These are phyloP conservation scores for Hyphodiscus hymeniophilus DNA, from an alignment of 495 filamentous ascomycete genomes.

Conservation along the genomic window DNA sequence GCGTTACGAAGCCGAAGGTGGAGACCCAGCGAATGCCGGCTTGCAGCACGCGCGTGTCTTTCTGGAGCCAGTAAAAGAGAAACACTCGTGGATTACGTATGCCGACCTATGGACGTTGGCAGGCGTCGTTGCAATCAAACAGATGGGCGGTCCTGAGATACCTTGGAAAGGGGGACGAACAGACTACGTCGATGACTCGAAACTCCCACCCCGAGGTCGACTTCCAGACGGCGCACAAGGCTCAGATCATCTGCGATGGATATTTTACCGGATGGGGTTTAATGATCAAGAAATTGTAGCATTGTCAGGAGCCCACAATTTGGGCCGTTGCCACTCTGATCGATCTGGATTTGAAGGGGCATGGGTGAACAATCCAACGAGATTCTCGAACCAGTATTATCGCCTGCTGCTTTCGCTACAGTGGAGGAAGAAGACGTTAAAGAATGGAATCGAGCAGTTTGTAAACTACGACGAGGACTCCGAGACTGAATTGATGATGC, in stretches of 20 bases:
- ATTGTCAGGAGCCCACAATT: constrained; percentile 50
- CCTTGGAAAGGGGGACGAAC: constrained; percentile 48
- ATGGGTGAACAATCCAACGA: constrained; percentile 57
- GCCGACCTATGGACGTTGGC: constrained; percentile 56
- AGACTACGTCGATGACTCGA: constrained; percentile 48
- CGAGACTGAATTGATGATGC: constrained; percentile 48
- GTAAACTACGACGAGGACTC: constrained; percentile 50
- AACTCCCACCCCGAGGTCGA: constrained; percentile 47
- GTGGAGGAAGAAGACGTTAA: constrained; percentile 45
- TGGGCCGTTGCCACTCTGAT: constrained; percentile 53
- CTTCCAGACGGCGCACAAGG: constrained; percentile 52
- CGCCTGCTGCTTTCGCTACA: constrained; percentile 43
- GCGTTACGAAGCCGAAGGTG: constrained; percentile 55
- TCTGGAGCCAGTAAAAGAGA: constrained; percentile 49
- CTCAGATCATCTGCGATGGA: constrained; percentile 46
- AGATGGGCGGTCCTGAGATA: constrained; percentile 49
- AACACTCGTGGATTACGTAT: constrained; percentile 56
- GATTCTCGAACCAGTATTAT: constrained; percentile 59
- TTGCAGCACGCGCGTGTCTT: constrained; percentile 55
- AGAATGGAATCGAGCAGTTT: constrained; percentile 48
- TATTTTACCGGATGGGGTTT: constrained; percentile 61
- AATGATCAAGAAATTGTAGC: constrained; percentile 57
- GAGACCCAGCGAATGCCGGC: constrained; percentile 55
- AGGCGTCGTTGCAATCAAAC: constrained; percentile 47
- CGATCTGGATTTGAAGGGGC: constrained; percentile 52